Conservation (phyloP, 2,329 filamentous ascomycete species). For the Fusarium marasasianum region DNA sequence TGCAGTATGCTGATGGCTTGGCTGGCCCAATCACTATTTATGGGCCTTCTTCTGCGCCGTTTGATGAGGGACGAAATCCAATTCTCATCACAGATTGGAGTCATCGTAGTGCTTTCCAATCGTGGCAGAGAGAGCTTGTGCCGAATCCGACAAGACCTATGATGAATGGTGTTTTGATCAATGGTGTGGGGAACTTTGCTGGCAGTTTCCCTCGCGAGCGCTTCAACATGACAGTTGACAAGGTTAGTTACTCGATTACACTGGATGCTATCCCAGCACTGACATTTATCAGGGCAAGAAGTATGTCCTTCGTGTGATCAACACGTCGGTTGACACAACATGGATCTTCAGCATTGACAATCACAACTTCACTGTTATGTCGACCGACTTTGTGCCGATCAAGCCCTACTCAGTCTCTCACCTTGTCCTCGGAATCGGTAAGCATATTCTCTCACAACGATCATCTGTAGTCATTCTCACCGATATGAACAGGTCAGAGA, state of each 20-base stretch:
- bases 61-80: slow-evolving; percentile 1
- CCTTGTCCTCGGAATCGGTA: not conserved
- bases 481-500: not conserved
- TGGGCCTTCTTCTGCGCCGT: slow-evolving; percentile 8
- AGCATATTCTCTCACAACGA: no score
- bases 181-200: slow-evolving; percentile 7
- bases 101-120: slow-evolving; percentile 2
- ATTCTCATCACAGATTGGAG: slow-evolving; percentile 15
- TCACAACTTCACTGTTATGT: not conserved
- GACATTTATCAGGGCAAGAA: not conserved
- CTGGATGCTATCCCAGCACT: rapidly evolving
- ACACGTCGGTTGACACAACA: not conserved
- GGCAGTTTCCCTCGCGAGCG: slow-evolving; percentile 11
- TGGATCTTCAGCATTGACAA: slow-evolving; percentile 2
- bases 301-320: not conserved
- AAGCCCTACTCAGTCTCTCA: not conserved
- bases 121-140: slow-evolving; percentile 5
- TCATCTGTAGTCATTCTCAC: rapidly evolving
- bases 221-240: slow-evolving; percentile 4
- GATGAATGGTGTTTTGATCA: slow-evolving; percentile 17
- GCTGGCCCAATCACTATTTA: slow-evolving; percentile 28
- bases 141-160: not conserved
- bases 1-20: slow-evolving; percentile 34
- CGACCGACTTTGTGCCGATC: not conserved
- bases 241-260: not conserved